These are phyloP conservation scores for Citrus trifoliata DNA, from an alignment of 345 rosid genomes.

Conservation along the genomic window DNA sequence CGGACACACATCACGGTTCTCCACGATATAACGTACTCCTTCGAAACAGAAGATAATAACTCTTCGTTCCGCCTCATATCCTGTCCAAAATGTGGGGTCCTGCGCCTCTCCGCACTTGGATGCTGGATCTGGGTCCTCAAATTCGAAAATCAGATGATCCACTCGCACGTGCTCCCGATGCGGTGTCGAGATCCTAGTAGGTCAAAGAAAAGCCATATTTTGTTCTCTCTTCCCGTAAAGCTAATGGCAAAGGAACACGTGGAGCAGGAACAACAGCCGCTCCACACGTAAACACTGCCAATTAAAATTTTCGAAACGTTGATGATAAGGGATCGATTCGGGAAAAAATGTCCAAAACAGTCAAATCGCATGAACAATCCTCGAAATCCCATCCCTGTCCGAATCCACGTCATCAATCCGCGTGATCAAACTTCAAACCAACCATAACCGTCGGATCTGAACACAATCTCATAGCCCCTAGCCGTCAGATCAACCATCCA, in stretches of 20 bases:
- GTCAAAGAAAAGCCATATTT: neutral
- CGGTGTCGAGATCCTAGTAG: neutral
- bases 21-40: neutral
- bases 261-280: too few species aligned
- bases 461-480: conserved; percentile 8
- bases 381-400: neutral
- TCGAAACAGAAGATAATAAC: neutral
- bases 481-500: conserved; percentile 23
- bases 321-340: neutral
- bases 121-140: conserved; percentile 14
- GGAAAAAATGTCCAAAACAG: conserved; percentile 7
- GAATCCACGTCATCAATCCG: conserved; percentile 34
- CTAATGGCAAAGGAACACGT: neutral
- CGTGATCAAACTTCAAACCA: neutral
- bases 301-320: neutral
- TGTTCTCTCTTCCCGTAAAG: neutral
- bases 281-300: neutral
- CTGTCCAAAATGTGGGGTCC: neutral
- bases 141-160: conserved; percentile 3
- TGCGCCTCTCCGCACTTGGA: conserved; percentile 18
- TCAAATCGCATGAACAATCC: neutral
- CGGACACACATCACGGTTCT: neutral
- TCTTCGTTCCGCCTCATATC: neutral
- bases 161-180: neutral
- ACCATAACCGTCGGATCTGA: conserved; percentile 13